phyloP scores from a whole-genome alignment of 75 land plant species.

The Picea sitchensis region DNA sequence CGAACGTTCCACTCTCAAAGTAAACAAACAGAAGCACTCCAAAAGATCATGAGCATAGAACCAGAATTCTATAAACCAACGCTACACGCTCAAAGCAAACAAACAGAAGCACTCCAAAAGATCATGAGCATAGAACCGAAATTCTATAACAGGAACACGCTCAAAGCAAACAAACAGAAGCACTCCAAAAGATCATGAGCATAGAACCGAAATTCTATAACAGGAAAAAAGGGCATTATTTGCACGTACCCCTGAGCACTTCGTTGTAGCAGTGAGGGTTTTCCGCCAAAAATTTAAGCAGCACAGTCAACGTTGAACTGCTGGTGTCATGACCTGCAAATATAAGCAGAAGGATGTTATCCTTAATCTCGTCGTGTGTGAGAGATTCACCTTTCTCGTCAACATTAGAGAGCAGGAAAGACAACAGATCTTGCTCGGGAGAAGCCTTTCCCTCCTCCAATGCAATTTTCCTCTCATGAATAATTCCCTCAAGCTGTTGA shows the following conservation, averaged over 20 bases:
- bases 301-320: slow-evolving; percentile 16
- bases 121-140: slow-evolving; percentile 31
- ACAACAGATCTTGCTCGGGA: slow-evolving; percentile 31
- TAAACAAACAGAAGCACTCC: too few species aligned
- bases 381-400: slow-evolving; percentile 36
- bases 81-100: too few species aligned
- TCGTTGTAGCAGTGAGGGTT: neutral
- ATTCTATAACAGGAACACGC: slow-evolving; percentile 24
- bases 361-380: slow-evolving; percentile 36
- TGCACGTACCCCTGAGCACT: neutral
- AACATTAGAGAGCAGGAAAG: slow-evolving; percentile 22
- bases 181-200: slow-evolving; percentile 1
- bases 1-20: too few species aligned
- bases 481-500: neutral
- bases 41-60: slow-evolving; percentile 20
- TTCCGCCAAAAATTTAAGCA: slow-evolving; percentile 18
- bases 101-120: too few species aligned
- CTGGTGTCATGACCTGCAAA: slow-evolving; percentile 66
- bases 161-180: too few species aligned
- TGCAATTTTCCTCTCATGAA: slow-evolving; percentile 22
- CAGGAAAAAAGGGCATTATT: neutral
- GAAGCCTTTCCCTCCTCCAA: slow-evolving; percentile 13
- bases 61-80: slow-evolving; percentile 23
- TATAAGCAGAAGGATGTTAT: slow-evolving; percentile 37
- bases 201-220: slow-evolving; percentile 35